Evolutionary conservation across 1,284 basidiomycete genomes (phyloP).

Genomic region (Tilletia setariae): DNA sequence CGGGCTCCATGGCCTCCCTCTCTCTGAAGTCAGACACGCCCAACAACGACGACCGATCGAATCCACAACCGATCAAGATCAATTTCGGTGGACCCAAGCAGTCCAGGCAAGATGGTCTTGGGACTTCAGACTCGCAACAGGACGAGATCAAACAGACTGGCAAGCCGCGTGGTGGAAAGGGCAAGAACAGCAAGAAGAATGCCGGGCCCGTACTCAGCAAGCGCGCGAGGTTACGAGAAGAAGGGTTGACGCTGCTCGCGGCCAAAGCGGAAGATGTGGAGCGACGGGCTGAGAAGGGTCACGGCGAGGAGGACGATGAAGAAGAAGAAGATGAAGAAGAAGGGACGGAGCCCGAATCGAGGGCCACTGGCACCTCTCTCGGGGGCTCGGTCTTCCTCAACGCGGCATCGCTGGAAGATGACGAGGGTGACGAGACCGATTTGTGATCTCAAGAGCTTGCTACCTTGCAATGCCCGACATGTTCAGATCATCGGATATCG

Average conservation of each 20-base stretch:
- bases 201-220: not conserved
- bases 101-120: not conserved
- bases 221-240: slow-evolving; percentile 2
- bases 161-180: not conserved
- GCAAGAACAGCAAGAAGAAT: not conserved
- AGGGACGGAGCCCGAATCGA: not conserved
- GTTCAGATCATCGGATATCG: too few relatives aligned
- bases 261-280: slow-evolving; percentile 14
- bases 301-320: not conserved
- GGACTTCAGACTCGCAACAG: too few relatives aligned
- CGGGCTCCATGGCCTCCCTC: too few relatives aligned
- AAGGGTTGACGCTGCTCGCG: not conserved
- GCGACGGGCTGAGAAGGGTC: not conserved
- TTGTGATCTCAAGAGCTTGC: too few relatives aligned
- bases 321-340: not conserved
- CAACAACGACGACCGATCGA: not conserved
- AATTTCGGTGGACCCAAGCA: not conserved
- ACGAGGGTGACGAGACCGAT: not conserved
- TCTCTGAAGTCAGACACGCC: not conserved
- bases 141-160: too few relatives aligned
- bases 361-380: not conserved
- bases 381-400: slow-evolving; percentile 2
- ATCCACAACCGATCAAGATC: slow-evolving; percentile 1
- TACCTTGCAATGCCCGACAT: too few relatives aligned
- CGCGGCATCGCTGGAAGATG: not conserved